Evolutionary conservation across 371 early-diverging fungal species (phyloP).

Genomic region (Haplosporangium sp.): DNA sequence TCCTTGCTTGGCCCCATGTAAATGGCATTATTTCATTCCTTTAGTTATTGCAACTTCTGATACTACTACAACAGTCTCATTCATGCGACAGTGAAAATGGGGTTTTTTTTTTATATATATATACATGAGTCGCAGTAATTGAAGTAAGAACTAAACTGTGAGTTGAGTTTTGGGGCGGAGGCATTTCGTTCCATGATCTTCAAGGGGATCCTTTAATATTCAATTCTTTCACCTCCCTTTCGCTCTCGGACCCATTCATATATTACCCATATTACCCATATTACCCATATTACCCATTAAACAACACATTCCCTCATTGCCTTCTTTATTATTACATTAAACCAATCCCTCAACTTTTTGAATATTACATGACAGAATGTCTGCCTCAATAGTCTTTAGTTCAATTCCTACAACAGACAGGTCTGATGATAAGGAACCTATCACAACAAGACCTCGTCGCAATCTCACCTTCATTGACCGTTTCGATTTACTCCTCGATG

Average conservation of each 20-base stretch:
- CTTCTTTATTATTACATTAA: background rate
- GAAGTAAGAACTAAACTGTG: background rate
- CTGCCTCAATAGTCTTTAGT: constrained; percentile 12
- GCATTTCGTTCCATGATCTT: background rate
- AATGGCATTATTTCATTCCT: too few relatives aligned
- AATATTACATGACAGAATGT: background rate
- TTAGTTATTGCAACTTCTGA: too few relatives aligned
- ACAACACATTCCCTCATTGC: background rate
- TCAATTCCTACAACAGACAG: constrained; percentile 17
- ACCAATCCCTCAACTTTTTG: background rate
- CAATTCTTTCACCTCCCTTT: background rate
- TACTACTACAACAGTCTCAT: too few relatives aligned
- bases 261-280: background rate
- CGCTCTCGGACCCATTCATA: background rate
- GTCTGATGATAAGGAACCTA: constrained; percentile 12
- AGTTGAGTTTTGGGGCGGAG: background rate
- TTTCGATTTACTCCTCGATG: constrained; percentile 56
- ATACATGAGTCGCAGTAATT: background rate
- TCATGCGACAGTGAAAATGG: too few relatives aligned
- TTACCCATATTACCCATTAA: too few relatives aligned
- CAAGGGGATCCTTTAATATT: background rate
- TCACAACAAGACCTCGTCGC: constrained; percentile 25
- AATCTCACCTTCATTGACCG: constrained; percentile 6
- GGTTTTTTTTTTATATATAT: too few relatives aligned
- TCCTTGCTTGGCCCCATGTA: too few relatives aligned